Conservation (phyloP, 495 filamentous ascomycete species). For the Penicillium pulvis region DNA sequence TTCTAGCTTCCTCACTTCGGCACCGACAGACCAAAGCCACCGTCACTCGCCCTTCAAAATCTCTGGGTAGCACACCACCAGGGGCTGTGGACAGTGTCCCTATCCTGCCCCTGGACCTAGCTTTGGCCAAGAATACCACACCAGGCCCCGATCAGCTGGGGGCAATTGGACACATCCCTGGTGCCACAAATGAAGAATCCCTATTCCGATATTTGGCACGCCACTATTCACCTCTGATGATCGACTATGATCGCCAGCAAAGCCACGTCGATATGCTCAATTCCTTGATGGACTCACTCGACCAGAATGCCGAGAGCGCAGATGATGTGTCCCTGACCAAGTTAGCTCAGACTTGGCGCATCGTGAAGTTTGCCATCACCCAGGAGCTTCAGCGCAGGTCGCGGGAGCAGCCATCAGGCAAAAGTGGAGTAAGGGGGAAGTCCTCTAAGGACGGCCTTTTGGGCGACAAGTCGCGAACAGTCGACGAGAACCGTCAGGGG, state of each 20-base stretch:
- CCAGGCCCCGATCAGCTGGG: conserved; percentile 62
- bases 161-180: conserved; percentile 60
- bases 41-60: conserved; percentile 40
- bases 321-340: conserved; percentile 60
- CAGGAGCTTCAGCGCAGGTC: conserved; percentile 61
- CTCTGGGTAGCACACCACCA: conserved; percentile 58
- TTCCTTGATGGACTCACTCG: conserved; percentile 54
- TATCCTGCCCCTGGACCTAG: conserved; percentile 62
- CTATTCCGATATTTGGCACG: conserved; percentile 61
- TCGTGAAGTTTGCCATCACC: conserved; percentile 62
- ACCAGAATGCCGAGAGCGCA: conserved; percentile 63
- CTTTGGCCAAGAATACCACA: conserved; percentile 55
- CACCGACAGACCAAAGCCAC: conserved; percentile 40
- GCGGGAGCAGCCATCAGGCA: conserved; percentile 49
- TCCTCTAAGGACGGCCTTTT: conserved; percentile 38
- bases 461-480: conserved; percentile 24
- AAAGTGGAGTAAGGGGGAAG: conserved; percentile 30
- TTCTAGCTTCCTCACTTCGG: conserved; percentile 51
- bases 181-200: conserved; percentile 50
- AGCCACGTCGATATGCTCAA: conserved; percentile 43
- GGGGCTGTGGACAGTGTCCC: conserved; percentile 46
- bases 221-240: conserved; percentile 54
- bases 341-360: conserved; percentile 74
- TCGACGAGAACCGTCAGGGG: conserved; percentile 41
- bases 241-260: conserved; percentile 19